Evolutionary conservation across 306 rosid species (phyloP).

Genomic region (Acmispon strigosus): DNA sequence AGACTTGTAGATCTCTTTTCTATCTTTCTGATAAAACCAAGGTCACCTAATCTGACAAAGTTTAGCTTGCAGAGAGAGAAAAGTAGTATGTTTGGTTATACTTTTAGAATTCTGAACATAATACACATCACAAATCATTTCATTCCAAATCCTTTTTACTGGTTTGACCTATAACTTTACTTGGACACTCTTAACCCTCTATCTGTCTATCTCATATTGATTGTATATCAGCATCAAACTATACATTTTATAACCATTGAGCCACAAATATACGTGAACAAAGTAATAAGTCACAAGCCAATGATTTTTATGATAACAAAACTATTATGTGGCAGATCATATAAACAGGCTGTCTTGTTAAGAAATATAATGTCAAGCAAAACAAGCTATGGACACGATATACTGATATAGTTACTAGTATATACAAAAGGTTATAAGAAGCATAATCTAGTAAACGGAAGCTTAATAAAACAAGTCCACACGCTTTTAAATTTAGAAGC

Average conservation of each 20-base stretch:
- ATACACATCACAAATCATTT: too few species aligned
- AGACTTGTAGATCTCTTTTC: too few species aligned
- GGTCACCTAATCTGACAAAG: too few species aligned
- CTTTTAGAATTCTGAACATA: too few species aligned
- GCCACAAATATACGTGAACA: not conserved
- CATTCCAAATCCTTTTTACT: too few species aligned
- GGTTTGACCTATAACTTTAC: too few species aligned
- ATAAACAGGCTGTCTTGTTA: not conserved
- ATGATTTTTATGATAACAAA: not conserved
- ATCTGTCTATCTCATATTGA: too few species aligned
- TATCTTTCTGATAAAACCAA: too few species aligned
- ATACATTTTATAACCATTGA: not conserved
- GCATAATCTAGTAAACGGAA: not conserved
- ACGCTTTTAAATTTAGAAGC: not conserved
- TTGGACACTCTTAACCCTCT: too few species aligned
- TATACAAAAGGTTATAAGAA: conserved; percentile 9
- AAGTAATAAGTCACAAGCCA: not conserved
- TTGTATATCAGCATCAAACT: not conserved
- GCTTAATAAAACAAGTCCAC: not conserved
- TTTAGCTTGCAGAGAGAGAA: too few species aligned
- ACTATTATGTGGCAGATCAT: not conserved
- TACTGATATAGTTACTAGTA: too few species aligned
- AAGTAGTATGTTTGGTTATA: too few species aligned
- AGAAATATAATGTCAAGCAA: not conserved
- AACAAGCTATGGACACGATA: not conserved